These are phyloP conservation scores for Hylodesmum podocarpum DNA, from an alignment of 306 rosid species.

Conservation along the genomic window DNA sequence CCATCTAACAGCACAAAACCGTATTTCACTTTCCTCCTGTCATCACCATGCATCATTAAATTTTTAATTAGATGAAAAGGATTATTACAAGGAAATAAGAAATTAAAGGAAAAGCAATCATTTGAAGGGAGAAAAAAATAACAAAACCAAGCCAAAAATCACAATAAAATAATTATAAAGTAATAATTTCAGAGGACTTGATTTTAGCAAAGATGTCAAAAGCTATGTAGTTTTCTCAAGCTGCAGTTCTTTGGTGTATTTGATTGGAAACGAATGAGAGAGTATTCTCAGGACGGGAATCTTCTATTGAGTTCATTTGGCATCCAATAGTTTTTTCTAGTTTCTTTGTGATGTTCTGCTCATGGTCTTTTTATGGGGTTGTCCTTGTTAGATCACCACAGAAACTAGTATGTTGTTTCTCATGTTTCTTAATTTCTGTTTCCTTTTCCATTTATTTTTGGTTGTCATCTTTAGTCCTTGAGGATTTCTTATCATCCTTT, in stretches of 20 bases:
- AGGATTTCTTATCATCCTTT: background rate
- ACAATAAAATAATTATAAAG: background rate
- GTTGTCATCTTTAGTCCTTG: background rate
- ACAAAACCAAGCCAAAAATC: constrained; percentile 7
- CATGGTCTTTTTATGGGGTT: background rate
- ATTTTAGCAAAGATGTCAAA: background rate
- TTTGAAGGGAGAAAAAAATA: background rate
- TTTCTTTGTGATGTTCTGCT: background rate
- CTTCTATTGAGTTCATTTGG: background rate
- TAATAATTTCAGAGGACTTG: background rate
- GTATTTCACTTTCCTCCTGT: constrained; percentile 91
- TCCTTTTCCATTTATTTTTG: background rate
- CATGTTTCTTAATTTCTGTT: background rate
- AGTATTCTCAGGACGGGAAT: no score
- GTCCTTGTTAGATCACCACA: background rate
- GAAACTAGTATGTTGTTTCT: background rate
- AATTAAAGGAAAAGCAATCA: background rate
- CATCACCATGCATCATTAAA: constrained; percentile 32
- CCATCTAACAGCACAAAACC: constrained; percentile 92
- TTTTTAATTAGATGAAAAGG: background rate
- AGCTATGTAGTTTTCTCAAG: background rate
- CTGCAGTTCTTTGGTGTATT: background rate
- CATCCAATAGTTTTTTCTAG: background rate
- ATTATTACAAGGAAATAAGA: constrained; percentile 13
- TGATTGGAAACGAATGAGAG: background rate